Conservation (phyloP, 2,329 filamentous ascomycete species). For the Aspergillus puulaauensis region DNA sequence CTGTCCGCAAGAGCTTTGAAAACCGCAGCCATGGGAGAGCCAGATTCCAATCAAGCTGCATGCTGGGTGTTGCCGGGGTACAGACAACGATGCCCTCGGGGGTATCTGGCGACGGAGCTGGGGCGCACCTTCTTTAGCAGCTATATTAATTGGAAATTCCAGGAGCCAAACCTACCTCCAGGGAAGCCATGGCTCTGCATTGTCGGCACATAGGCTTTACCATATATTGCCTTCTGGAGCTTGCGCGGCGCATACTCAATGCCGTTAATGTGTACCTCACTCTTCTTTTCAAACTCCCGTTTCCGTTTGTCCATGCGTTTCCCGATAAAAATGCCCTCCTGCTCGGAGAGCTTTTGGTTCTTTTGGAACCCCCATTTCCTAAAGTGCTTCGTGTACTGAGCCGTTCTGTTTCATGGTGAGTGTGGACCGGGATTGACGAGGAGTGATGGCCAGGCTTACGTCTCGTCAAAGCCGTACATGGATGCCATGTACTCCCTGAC, state of each 20-base stretch:
- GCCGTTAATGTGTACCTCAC: constrained; percentile 17
- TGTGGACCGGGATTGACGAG: accelerated
- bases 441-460: constrained; percentile 1
- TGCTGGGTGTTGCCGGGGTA: constrained; percentile 14
- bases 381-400: constrained; percentile 1
- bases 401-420: not conserved
- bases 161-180: not conserved
- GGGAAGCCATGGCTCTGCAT: not conserved
- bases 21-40: constrained; percentile 21
- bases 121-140: not conserved
- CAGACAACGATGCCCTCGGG: constrained; percentile 19
- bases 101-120: constrained; percentile 10
- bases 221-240: constrained; percentile 2
- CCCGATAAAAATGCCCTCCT: constrained; percentile 10
- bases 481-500: constrained; percentile 17
- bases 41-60: constrained; percentile 11
- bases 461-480: constrained; percentile 12
- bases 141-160: not conserved
- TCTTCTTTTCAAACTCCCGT: constrained; percentile 13
- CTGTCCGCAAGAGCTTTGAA: constrained; percentile 8
- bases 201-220: not conserved
- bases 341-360: not conserved
- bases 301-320: constrained; percentile 16
- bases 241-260: constrained; percentile 8
- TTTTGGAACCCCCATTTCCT: constrained; percentile 2